Evolutionary conservation across 108 stramenopile genomes (phyloP), one percentile per base, ranked within the genome.

Genomic region (Nitzschia sp.): DNA sequence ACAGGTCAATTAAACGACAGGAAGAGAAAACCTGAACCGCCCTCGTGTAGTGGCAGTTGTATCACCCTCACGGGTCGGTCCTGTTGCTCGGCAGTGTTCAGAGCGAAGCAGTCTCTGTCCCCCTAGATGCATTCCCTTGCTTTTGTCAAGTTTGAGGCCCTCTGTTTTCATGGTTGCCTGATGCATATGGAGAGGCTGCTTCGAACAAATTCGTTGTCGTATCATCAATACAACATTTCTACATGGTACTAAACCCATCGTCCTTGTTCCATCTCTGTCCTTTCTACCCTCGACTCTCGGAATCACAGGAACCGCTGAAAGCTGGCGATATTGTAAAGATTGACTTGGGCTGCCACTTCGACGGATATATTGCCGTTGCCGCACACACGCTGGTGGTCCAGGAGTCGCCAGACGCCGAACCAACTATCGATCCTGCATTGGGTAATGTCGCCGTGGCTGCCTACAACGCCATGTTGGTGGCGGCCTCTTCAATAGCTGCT

Each of bases 331-430:
- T 98, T 56, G 99, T 99, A 28, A 99, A 99, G 86, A 87, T 99
- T 59, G 99, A 99, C 82, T 87, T 99, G 35, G 99, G 98, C 51
- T 97, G 96, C 64, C 98, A 99, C 89, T 90, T 99, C 45, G 99
- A 99, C 76, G 98, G 98, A 31, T 99, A 95, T 87, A 96, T 98
- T 66, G 94, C 97, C 31, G 97, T 98, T 23, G 95, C 88, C 1
- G 98, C 97, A 3, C 99, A 99, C 89, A 99, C 99, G 17, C 63
- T 94, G 51, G 79, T 98, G 59, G 97, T 98, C 6, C 74, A 85
- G 23, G 83, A 77, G 56, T 61, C 76, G 26, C 71, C 77, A 15
- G 66, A 56, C 61, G 58, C 53, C 15, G 32, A 78, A 35, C 63
- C 89, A 66, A 82, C 92, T 18, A 66, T 69, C n/a, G 74, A 70